Percentiles rank a stretch among this genome's conserved stretches.
Conservation (phyloP, 1,284 basidiomycete genomes). For the Mycena sp. region DNA sequence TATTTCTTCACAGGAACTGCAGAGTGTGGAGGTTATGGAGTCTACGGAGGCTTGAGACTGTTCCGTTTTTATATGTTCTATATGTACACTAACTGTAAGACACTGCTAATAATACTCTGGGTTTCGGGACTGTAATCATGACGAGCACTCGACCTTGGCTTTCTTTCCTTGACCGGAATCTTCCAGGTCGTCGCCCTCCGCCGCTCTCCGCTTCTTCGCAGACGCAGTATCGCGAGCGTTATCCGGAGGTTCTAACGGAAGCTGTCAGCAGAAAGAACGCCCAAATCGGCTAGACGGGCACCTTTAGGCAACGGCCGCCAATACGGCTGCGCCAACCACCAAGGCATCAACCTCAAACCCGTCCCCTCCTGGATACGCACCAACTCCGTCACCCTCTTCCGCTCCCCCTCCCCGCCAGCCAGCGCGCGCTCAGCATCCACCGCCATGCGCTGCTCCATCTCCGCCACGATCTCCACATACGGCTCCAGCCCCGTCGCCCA, state of each 20-base stretch:
- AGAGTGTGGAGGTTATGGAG: too few species aligned
- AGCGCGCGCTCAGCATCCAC: constrained; percentile 42
- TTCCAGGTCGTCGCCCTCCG: not conserved
- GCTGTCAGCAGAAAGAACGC: not conserved
- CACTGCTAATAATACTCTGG: not conserved
- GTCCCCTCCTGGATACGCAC: constrained; percentile 59
- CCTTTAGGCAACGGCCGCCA: constrained; percentile 59
- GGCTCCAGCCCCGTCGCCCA: constrained; percentile 49
- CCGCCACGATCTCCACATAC: constrained; percentile 70
- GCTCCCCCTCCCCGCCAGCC: constrained; percentile 51
- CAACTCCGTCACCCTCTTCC: constrained; percentile 53
- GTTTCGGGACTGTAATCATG: not conserved
- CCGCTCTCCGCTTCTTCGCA: not conserved
- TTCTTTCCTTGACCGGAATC: constrained; percentile 21
- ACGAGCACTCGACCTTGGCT: not conserved
- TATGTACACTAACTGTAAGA: too few species aligned
- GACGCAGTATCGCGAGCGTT: not conserved
- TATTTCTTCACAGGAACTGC: too few species aligned
- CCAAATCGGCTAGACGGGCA: not conserved
- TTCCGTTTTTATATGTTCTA: too few species aligned
- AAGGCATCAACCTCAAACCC: constrained; percentile 72
- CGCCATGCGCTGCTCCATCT: constrained; percentile 75
- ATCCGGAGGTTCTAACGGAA: not conserved
- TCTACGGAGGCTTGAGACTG: too few species aligned
- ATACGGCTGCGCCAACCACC: constrained; percentile 90